phyloP scores from a whole-genome alignment of 1,284 basidiomycete genomes.

The Ceratobasidium theobromae region DNA sequence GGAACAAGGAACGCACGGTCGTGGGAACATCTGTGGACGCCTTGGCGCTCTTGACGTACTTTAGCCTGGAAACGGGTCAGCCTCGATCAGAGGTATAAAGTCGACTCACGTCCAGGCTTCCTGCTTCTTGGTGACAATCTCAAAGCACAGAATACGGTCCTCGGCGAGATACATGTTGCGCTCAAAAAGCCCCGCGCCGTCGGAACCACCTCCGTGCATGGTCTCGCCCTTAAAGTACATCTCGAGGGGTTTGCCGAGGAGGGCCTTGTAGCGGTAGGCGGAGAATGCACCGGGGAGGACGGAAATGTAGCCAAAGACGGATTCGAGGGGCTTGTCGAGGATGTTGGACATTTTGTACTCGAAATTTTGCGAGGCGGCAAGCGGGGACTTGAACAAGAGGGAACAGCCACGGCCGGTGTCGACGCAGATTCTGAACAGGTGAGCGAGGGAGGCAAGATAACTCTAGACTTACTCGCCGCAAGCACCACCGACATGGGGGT shows the following conservation, averaged over 20 bases:
- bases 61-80: constrained; percentile 54
- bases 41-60: constrained; percentile 90
- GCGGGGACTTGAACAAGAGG: constrained; percentile 78
- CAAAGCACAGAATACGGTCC: constrained; percentile 96
- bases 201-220: constrained; percentile 66
- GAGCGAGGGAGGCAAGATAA: neutral
- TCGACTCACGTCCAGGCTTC: constrained; percentile 74
- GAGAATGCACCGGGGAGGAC: constrained; percentile 87
- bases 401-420: constrained; percentile 79
- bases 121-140: constrained; percentile 90
- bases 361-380: constrained; percentile 90
- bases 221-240: constrained; percentile 58
- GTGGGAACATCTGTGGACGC: constrained; percentile 86
- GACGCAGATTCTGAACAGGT: constrained; percentile 67
- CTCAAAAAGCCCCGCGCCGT: constrained; percentile 69
- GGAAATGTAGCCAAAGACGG: constrained; percentile 88
- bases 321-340: constrained; percentile 91
- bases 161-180: constrained; percentile 61
- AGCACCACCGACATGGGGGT: constrained; percentile 88
- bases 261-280: constrained; percentile 72
- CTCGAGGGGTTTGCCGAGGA: constrained; percentile 9
- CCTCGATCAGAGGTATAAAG: constrained; percentile 19
- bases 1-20: constrained; percentile 47
- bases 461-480: constrained; percentile 77
- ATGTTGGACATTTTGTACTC: constrained; percentile 95